Percentiles rank a stretch among this genome's conserved stretches.
Conservation (phyloP, 2,329 filamentous ascomycete genomes). For the Colletotrichum lini region DNA sequence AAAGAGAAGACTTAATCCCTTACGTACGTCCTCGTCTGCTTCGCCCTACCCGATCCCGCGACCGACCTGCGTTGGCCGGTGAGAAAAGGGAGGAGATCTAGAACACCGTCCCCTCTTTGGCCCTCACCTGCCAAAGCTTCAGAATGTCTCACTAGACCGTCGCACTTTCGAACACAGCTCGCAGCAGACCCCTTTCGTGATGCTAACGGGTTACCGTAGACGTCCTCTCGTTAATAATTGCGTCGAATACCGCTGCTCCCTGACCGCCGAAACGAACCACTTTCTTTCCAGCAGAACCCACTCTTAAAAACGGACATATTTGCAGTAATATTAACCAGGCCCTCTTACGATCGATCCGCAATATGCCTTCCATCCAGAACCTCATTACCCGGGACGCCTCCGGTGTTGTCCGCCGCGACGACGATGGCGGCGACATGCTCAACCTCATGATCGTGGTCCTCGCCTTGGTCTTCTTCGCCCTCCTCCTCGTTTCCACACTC, state of each 20-base stretch:
- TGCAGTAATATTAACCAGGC: slow-evolving; percentile 22
- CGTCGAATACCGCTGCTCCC: slow-evolving; percentile 29
- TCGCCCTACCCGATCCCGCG: background rate
- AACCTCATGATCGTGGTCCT: slow-evolving; percentile 86
- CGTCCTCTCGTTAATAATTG: slow-evolving; percentile 38
- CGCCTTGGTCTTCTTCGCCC: slow-evolving; percentile 80
- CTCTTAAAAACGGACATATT: slow-evolving; percentile 17
- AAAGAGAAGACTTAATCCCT: slow-evolving; percentile 40
- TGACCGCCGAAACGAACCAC: background rate
- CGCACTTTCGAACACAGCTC: slow-evolving; percentile 12
- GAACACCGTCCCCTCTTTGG: slow-evolving; percentile 24
- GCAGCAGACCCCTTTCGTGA: slow-evolving; percentile 20
- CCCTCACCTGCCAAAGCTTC: slow-evolving; percentile 29
- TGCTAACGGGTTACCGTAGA: slow-evolving; percentile 29
- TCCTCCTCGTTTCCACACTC: slow-evolving; percentile 77
- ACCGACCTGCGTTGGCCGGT: slow-evolving; percentile 18
- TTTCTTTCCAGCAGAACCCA: slow-evolving; percentile 5
- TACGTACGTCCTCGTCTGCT: slow-evolving; percentile 34
- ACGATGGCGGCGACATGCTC: slow-evolving; percentile 72
- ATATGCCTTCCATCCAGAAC: slow-evolving; percentile 56
- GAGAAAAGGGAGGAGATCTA: slow-evolving; percentile 27
- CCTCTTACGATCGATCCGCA: slow-evolving; percentile 31
- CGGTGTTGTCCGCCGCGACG: slow-evolving; percentile 52
- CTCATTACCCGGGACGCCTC: slow-evolving; percentile 60
- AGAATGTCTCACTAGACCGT: slow-evolving; percentile 28